A percentile compares a stretch with the other conserved stretches of the same genome.
Evolutionary conservation across 176 grass and related monocot species (phyloP).

Genomic region (Chrysopogon serrulatus): DNA sequence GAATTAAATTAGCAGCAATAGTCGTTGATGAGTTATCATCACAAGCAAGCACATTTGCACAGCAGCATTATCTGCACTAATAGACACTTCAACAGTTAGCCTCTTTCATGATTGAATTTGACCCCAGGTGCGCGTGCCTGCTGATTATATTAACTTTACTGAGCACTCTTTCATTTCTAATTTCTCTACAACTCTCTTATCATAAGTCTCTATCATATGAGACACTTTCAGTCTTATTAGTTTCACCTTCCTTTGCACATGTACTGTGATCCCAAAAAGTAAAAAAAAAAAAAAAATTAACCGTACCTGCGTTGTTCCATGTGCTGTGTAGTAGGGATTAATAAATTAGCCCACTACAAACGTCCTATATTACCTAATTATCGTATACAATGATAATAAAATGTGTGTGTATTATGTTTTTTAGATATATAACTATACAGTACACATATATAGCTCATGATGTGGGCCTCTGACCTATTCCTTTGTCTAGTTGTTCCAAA

Average conservation of each 20-base stretch:
- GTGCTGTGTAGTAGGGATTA: too few relatives aligned
- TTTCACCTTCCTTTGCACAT: background rate
- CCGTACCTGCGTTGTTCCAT: too few relatives aligned
- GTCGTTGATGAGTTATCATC: constrained; percentile 9
- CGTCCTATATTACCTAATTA: too few relatives aligned
- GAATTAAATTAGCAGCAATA: background rate
- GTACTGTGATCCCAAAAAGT: too few relatives aligned
- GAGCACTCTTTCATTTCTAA: background rate
- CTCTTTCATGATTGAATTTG: background rate
- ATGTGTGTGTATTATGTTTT: background rate
- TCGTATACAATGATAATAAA: too few relatives aligned
- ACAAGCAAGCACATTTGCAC: background rate
- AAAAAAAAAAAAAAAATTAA: too few relatives aligned
- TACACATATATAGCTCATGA: constrained; percentile 11
- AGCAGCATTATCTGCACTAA: background rate
- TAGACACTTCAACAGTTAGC: constrained; percentile 11
- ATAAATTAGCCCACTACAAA: too few relatives aligned
- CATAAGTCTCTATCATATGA: background rate
- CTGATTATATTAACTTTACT: background rate
- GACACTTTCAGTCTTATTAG: background rate
- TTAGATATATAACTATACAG: background rate
- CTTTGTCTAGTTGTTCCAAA: constrained; percentile 37
- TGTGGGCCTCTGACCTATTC: constrained; percentile 41
- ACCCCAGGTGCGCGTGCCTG: background rate
- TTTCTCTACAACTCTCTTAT: background rate